A percentile compares a stretch with the other conserved stretches of the same genome.
phyloP scores from a whole-genome alignment of 495 filamentous ascomycete species.

The Penicillium crystallinum region DNA sequence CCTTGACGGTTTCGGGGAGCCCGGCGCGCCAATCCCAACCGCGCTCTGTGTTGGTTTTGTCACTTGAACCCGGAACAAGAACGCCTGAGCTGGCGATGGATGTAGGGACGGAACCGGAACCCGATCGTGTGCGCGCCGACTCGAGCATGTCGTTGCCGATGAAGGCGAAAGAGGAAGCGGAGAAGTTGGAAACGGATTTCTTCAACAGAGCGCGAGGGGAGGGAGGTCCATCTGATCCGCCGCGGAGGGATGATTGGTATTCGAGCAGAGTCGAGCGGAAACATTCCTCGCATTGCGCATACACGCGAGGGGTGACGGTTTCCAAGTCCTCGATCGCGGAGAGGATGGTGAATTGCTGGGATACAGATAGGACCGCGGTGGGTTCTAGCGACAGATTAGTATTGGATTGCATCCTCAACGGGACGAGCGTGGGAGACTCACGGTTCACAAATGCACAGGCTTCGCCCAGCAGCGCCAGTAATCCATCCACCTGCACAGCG shows the following conservation, averaged over 20 bases:
- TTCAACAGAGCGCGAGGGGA: conserved; percentile 61
- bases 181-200: conserved; percentile 57
- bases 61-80: conserved; percentile 38
- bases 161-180: conserved; percentile 56
- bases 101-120: conserved; percentile 40
- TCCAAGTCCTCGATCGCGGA: conserved; percentile 79
- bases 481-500: conserved; percentile 77
- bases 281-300: conserved; percentile 64
- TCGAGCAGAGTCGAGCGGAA: conserved; percentile 49
- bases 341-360: conserved; percentile 69
- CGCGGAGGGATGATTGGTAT: conserved; percentile 43
- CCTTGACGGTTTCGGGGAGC: conserved; percentile 51
- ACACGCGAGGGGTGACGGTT: conserved; percentile 66
- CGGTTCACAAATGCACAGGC: conserved; percentile 65
- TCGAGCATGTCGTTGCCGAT: conserved; percentile 68
- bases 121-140: conserved; percentile 40
- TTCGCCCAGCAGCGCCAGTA: conserved; percentile 81
- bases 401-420: neutral
- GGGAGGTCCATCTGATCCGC: conserved; percentile 39
- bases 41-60: conserved; percentile 39
- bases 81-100: conserved; percentile 52
- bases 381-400: conserved; percentile 29
- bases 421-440: conserved; percentile 29
- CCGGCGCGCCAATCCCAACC: conserved; percentile 85
- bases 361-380: conserved; percentile 37